A percentile compares a stretch with the other conserved stretches of the same genome.
Conservation (phyloP, 306 rosid species). For the Cucumis melo region DNA sequence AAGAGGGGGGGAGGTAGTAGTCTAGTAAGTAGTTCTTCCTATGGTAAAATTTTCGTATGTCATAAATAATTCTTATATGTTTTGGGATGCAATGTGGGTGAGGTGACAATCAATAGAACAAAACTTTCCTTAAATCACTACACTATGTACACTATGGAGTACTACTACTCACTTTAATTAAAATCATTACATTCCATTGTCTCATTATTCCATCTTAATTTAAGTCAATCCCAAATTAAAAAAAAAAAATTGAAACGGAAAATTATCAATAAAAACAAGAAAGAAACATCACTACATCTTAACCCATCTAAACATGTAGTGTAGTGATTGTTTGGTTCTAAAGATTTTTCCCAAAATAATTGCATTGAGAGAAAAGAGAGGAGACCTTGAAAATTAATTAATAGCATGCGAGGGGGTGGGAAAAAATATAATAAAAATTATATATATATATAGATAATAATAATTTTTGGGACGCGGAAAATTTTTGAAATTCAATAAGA, state of each 20-base stretch:
- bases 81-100: no score
- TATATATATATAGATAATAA: not conserved
- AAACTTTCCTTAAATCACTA: not conserved
- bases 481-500: not conserved
- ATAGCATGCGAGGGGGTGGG: not conserved
- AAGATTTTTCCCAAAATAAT: not conserved
- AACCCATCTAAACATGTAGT: no score
- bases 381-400: not conserved
- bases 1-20: no score
- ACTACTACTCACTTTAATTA: not conserved
- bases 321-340: no score
- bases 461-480: constrained; percentile 5
- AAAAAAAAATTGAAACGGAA: not conserved
- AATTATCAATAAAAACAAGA: not conserved
- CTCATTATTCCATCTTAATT: not conserved
- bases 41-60: no score
- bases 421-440: not conserved
- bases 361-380: not conserved
- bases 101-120: not conserved
- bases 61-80: no score
- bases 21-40: no score
- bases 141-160: no score
- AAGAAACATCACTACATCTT: no score
- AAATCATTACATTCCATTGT: not conserved
- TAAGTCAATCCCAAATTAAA: not conserved